Evolutionary conservation across 805 yeast genomes (phyloP), one percentile per base, ranked within the genome.

Genomic region (Osmozyma mogii): DNA sequence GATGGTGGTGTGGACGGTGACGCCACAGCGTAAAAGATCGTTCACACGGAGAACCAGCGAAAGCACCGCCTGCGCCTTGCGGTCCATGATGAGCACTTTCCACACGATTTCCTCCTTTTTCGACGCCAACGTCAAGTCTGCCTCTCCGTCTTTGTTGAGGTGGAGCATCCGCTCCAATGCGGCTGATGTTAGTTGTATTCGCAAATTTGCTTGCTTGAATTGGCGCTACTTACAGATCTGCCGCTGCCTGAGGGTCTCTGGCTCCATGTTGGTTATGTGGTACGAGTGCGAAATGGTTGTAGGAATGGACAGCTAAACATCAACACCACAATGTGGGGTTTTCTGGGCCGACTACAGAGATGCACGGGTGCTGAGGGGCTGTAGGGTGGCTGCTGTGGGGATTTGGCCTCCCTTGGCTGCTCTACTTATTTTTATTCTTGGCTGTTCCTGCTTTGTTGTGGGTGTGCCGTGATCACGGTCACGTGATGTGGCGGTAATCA

Each of bases 11-110:
- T 92, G 97, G 47, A 87, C 79, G 0, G 99, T 92, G 33, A 92
- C 78, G 7, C 98, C 98, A 49, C 84, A 83, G 42, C 80, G 75
- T 43, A 92, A 68, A 41, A 92, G 65, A 52, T 94, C 98, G 45
- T 85, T 85, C 37, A 89, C 96, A 35, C 97, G 67, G 32, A 92
- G 58, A n/a, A 92, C 89, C 5, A 95, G 82, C 2, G 96, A 87
- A 5, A 92, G 72, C 24, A 92, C 80, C 11, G 82, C 81, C 17
- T 94, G 83, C 23, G 95, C 83, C 35, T 77, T 72, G 22, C 66
- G 54, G 52, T 92, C 99, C 41, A 92, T 67, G 4, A 92, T 73
- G 28, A 92, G 67, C 6, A 84, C 95, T 50, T 92, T 92, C 99
- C 98, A 92, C 17, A 79, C 67, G 31, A 84, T 67, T 40, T 79